Evolutionary conservation across 441 rosid species (phyloP).

Genomic region (Raphanus hybrid): DNA sequence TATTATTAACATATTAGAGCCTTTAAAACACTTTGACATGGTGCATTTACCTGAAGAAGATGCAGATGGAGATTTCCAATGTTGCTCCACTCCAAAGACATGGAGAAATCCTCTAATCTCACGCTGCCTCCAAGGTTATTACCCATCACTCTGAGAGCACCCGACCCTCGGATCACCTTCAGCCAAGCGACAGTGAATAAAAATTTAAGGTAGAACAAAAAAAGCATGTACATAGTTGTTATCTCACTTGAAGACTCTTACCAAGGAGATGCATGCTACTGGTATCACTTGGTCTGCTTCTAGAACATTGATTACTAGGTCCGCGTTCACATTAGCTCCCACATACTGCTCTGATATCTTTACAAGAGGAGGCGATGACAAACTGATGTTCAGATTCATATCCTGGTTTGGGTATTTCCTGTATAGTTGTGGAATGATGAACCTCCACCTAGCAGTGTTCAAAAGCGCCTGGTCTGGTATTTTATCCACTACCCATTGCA

Average conservation of each 20-base stretch:
- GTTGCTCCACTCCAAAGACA: slow-evolving; percentile 87
- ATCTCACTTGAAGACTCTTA: slow-evolving; percentile 47
- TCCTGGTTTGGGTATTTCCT: slow-evolving; percentile 82
- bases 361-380: slow-evolving; percentile 80
- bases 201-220: no score
- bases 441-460: slow-evolving; percentile 91
- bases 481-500: slow-evolving; percentile 91
- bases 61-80: slow-evolving; percentile 76
- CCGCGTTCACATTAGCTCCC: slow-evolving; percentile 72
- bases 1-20: background rate
- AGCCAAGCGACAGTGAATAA: background rate
- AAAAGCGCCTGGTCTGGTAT: slow-evolving; percentile 83
- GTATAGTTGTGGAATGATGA: slow-evolving; percentile 84
- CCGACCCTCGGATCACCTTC: slow-evolving; percentile 73
- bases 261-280: slow-evolving; percentile 91
- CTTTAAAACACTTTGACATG: background rate
- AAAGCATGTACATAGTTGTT: no score
- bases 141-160: slow-evolving; percentile 66
- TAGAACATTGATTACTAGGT: slow-evolving; percentile 73
- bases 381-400: slow-evolving; percentile 78
- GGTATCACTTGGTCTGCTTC: slow-evolving; percentile 71
- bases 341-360: slow-evolving; percentile 62
- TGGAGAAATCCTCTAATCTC: slow-evolving; percentile 66
- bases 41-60: slow-evolving; percentile 68
- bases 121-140: slow-evolving; percentile 85